Percentiles rank a stretch among this genome's conserved stretches.
These are phyloP conservation scores for Apium graveolens DNA, from an alignment of 129 eudicot genomes.

Conservation along the genomic window DNA sequence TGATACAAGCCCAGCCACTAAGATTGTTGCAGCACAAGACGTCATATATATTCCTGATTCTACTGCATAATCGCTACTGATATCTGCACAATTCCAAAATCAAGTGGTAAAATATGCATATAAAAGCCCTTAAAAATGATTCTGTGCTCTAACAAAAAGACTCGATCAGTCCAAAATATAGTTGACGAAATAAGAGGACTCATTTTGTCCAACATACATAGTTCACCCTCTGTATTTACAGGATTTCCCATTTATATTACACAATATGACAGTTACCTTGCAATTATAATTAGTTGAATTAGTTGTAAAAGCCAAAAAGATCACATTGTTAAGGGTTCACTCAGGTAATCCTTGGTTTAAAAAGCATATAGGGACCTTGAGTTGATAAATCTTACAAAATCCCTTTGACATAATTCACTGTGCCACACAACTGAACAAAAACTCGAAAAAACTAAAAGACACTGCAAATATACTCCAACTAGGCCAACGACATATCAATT, in stretches of 20 bases:
- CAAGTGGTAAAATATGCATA: neutral
- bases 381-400: too few relatives aligned
- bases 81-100: slow-evolving; percentile 28
- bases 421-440: neutral
- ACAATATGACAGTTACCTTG: neutral
- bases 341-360: neutral
- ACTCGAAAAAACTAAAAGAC: neutral
- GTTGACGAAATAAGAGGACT: neutral
- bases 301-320: neutral
- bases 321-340: neutral
- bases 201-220: neutral
- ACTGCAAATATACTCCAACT: neutral
- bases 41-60: slow-evolving; percentile 62
- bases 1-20: slow-evolving; percentile 41
- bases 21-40: slow-evolving; percentile 57
- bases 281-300: neutral
- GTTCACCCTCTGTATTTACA: neutral
- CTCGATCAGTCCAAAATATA: neutral
- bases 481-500: neutral
- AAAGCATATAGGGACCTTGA: neutral
- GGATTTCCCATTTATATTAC: neutral
- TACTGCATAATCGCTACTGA: slow-evolving; percentile 39
- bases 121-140: neutral
- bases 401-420: neutral
- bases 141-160: neutral